Percentiles rank a stretch among this genome's conserved stretches.
These are phyloP conservation scores for Penicillium sp. DNA, from an alignment of 2,329 filamentous ascomycete species.

Conservation along the genomic window DNA sequence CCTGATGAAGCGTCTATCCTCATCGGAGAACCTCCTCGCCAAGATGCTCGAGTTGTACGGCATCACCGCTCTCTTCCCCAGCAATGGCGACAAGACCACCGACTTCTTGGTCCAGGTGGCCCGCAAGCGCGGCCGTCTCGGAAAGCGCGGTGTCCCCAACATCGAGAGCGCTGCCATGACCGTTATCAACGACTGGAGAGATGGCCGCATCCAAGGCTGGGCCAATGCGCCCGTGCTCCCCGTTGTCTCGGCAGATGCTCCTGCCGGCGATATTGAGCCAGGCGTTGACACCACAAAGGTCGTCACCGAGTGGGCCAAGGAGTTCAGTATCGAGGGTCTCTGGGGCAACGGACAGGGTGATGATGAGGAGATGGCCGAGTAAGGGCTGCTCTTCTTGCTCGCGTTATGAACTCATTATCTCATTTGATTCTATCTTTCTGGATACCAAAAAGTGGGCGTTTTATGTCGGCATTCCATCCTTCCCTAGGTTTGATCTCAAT, in stretches of 20 bases:
- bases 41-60: constrained; percentile 83
- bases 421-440: constrained; percentile 26
- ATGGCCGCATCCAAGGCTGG: constrained; percentile 93
- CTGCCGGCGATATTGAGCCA: constrained; percentile 31
- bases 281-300: constrained; percentile 75
- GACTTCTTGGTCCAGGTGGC: constrained; percentile 96
- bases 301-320: constrained; percentile 87
- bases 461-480: constrained; percentile 23
- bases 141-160: constrained; percentile 88
- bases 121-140: constrained; percentile 83
- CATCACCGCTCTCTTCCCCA: constrained; percentile 71
- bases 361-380: constrained; percentile 44
- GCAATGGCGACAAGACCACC: constrained; percentile 73
- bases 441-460: constrained; percentile 38
- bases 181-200: constrained; percentile 94
- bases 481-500: constrained; percentile 20
- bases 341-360: constrained; percentile 67
- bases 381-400: constrained; percentile 21
- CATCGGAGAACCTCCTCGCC: constrained; percentile 69
- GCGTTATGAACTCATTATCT: constrained; percentile 26
- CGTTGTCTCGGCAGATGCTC: constrained; percentile 44
- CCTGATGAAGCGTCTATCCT: constrained; percentile 76
- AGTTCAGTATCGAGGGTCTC: constrained; percentile 91
- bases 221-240: constrained; percentile 70
- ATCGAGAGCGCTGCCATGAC: constrained; percentile 83